These are phyloP conservation scores for Isatis tinctoria DNA, from an alignment of 345 rosid species.

Conservation along the genomic window DNA sequence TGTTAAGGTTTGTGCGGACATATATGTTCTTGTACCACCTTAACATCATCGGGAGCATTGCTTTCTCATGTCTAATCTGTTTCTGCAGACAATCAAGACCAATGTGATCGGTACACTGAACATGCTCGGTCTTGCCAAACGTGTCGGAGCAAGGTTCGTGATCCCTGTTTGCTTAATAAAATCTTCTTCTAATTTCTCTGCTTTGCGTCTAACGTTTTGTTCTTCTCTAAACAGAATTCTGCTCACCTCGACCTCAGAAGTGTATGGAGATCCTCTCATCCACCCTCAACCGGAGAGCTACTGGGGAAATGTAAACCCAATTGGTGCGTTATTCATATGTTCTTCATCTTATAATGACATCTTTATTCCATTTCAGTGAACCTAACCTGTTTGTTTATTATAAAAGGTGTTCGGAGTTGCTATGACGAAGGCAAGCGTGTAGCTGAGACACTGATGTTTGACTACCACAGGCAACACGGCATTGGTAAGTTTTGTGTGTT, in stretches of 20 bases:
- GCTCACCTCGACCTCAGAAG: conserved; percentile 66
- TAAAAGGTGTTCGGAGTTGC: conserved; percentile 85
- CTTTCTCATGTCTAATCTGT: background rate
- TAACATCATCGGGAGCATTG: background rate
- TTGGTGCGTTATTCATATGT: conserved; percentile 45
- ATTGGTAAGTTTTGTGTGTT: conserved; percentile 44
- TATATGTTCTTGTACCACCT: background rate
- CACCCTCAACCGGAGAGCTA: conserved; percentile 94
- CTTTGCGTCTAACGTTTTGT: background rate
- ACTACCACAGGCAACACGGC: conserved; percentile 97
- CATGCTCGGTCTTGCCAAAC: conserved; percentile 97
- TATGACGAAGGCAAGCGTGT: conserved; percentile 98
- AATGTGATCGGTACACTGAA: conserved; percentile 93
- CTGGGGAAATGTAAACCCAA: conserved; percentile 98
- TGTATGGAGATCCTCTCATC: conserved; percentile 89
- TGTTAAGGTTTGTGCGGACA: conserved; percentile 51
- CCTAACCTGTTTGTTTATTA: background rate
- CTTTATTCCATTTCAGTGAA: background rate
- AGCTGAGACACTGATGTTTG: conserved; percentile 96
- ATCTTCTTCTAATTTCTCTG: background rate
- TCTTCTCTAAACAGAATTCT: conserved; percentile 25
- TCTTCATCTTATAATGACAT: background rate
- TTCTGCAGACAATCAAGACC: conserved; percentile 84
- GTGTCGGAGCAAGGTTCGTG: conserved; percentile 91
- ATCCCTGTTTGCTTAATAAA: background rate